These are phyloP conservation scores for Puccinia novopanici DNA, from an alignment of 1,284 basidiomycete genomes.

Conservation along the genomic window DNA sequence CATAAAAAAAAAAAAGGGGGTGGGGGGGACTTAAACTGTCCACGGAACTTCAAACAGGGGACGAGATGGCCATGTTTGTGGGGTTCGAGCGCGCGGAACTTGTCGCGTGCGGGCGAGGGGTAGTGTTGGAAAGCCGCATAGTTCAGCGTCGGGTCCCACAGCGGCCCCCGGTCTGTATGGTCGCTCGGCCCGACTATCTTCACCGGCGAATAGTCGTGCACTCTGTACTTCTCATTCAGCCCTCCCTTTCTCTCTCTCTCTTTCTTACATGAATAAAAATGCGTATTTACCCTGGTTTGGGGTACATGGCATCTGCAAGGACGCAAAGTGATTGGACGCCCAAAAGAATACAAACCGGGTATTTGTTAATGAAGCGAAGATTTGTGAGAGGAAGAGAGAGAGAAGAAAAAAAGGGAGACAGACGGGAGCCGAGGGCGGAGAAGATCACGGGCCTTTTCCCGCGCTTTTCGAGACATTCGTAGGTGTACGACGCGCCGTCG, in stretches of 20 bases:
- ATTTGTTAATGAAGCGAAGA: no score
- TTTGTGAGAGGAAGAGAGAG: neutral
- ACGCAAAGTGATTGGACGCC: neutral
- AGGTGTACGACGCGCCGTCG: slow-evolving; percentile 21
- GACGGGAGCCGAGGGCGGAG: slow-evolving; percentile 44
- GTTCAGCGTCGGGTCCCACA: slow-evolving; percentile 38
- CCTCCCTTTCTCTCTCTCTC: neutral
- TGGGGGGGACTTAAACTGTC: slow-evolving; percentile 20
- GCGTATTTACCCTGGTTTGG: slow-evolving; percentile 35
- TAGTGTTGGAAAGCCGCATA: slow-evolving; percentile 37
- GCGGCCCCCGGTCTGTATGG: slow-evolving; percentile 33
- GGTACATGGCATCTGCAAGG: slow-evolving; percentile 27
- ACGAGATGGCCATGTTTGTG: slow-evolving; percentile 11
- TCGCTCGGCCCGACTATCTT: slow-evolving; percentile 31
- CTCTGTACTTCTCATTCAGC: neutral
- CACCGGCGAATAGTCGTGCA: slow-evolving; percentile 37
- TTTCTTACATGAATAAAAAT: neutral
- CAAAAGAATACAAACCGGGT: neutral
- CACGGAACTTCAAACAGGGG: slow-evolving; percentile 38
- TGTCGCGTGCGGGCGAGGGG: slow-evolving; percentile 33
- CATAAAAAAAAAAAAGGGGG: neutral
- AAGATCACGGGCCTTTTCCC: slow-evolving; percentile 28
- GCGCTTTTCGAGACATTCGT: slow-evolving; percentile 26
- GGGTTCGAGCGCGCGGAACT: slow-evolving; percentile 18
- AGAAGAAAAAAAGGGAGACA: neutral